A percentile compares a stretch with the other conserved stretches of the same genome.
Conservation (phyloP, 768 basidiomycete genomes). For the Clitopilus hobsonii region DNA sequence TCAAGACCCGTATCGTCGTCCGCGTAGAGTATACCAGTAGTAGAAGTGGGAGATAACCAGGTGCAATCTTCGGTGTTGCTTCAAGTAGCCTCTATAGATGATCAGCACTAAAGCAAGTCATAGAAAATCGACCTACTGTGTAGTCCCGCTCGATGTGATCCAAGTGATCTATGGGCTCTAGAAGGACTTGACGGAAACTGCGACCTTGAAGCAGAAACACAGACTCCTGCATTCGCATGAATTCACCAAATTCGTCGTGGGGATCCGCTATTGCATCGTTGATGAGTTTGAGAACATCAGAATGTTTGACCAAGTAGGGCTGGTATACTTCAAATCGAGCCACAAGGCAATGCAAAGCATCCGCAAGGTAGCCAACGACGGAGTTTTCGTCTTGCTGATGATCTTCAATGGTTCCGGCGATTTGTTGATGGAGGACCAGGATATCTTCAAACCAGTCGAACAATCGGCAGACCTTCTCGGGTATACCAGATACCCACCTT, state of each 20-base stretch:
- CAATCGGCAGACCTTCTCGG: conserved; percentile 59
- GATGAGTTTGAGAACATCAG: conserved; percentile 50
- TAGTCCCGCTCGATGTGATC: conserved; percentile 70
- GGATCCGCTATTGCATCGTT: conserved; percentile 42
- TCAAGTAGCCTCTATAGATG: conserved; percentile 58
- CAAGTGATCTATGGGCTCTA: conserved; percentile 60
- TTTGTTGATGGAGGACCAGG: conserved; percentile 64
- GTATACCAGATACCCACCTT: conserved; percentile 80
- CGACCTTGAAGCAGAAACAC: conserved; percentile 52
- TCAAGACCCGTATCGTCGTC: conserved; percentile 69
- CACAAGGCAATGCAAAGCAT: conserved; percentile 56
- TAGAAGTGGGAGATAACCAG: conserved; percentile 66
- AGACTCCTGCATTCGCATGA: conserved; percentile 64
- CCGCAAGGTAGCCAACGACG: conserved; percentile 51
- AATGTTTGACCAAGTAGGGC: conserved; percentile 76
- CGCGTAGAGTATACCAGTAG: conserved; percentile 64
- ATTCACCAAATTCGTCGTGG: conserved; percentile 80
- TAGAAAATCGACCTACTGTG: conserved; percentile 45
- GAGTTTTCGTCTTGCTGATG: conserved; percentile 35
- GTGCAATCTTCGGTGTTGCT: conserved; percentile 63
- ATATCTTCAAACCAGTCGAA: conserved; percentile 92
- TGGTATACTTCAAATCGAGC: conserved; percentile 77
- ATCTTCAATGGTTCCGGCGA: conserved; percentile 36
- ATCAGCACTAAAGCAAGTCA: not conserved
- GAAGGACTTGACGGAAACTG: conserved; percentile 61